phyloP scores from a whole-genome alignment of 352 stramenopile species.

The Globisporangium viniferum region DNA sequence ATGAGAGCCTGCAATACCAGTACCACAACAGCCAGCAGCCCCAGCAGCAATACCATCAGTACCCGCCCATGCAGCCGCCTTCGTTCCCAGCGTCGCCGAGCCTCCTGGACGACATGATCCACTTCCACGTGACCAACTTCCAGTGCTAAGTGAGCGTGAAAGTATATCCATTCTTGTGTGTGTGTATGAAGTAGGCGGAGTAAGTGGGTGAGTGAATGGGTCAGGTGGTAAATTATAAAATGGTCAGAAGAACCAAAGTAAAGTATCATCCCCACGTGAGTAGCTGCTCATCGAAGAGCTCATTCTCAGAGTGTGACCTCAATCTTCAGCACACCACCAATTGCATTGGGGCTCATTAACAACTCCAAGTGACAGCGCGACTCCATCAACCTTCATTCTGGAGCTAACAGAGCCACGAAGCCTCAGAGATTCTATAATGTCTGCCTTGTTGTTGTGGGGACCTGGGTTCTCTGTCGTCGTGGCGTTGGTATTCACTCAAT shows the following conservation, averaged over 20 bases:
- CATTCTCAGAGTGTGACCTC: not conserved
- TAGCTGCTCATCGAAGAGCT: not conserved
- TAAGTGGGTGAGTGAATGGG: not conserved
- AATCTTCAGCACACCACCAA: no score
- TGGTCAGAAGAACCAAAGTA: not conserved
- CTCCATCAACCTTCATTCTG: no score
- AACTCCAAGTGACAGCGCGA: no score
- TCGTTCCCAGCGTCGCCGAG: constrained; percentile 10
- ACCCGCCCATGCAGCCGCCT: constrained; percentile 5
- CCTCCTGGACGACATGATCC: constrained; percentile 50
- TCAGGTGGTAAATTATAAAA: not conserved
- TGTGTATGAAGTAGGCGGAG: constrained; percentile 2
- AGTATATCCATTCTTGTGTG: not conserved
- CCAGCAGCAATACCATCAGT: not conserved
- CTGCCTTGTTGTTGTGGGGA: no score
- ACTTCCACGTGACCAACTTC: constrained; percentile 42
- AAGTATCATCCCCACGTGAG: not conserved
- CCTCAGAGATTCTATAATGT: no score
- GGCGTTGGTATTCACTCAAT: no score
- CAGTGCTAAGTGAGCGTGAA: constrained; percentile 16
- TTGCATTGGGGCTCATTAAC: no score
- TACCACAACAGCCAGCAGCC: not conserved
- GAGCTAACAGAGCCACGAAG: no score
- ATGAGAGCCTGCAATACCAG: not conserved
- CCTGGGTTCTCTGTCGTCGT: no score